Evolutionary conservation across 2,329 filamentous ascomycete species (phyloP).

Genomic region (Pseudovirgaria hyperparasitica): DNA sequence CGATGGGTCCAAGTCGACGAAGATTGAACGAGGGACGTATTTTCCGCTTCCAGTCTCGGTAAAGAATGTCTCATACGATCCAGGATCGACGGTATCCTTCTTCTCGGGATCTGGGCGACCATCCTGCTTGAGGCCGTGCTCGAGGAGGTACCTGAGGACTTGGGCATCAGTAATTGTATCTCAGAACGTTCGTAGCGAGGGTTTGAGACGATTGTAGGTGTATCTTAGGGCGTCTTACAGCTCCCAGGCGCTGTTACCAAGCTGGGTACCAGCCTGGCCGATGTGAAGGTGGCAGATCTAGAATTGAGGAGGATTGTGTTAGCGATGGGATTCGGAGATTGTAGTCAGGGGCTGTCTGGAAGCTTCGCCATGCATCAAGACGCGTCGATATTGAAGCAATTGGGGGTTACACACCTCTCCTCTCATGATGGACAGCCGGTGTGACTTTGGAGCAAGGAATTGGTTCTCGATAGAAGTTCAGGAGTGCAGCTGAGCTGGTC

Average conservation of each 20-base stretch:
- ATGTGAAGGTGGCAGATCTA: slow-evolving; percentile 56
- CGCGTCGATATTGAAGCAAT: background rate
- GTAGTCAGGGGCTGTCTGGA: slow-evolving; percentile 5
- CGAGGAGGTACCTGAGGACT: slow-evolving; percentile 51
- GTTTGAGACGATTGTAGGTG: slow-evolving; percentile 1
- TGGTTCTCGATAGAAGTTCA: slow-evolving; percentile 9
- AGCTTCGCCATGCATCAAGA: background rate
- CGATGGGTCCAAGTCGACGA: slow-evolving; percentile 60
- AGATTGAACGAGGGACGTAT: slow-evolving; percentile 60
- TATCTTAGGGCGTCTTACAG: slow-evolving; percentile 42
- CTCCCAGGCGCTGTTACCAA: slow-evolving; percentile 65
- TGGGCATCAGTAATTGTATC: slow-evolving; percentile 12
- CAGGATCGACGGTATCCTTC: slow-evolving; percentile 46
- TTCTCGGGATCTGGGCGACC: slow-evolving; percentile 50
- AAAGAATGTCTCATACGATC: slow-evolving; percentile 62
- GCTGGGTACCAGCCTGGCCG: slow-evolving; percentile 61
- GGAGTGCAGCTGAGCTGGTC: slow-evolving; percentile 1
- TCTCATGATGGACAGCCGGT: slow-evolving; percentile 24
- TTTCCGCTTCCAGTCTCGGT: slow-evolving; percentile 59
- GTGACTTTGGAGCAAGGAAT: slow-evolving; percentile 22
- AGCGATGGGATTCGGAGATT: slow-evolving; percentile 1
- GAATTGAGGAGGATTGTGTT: slow-evolving; percentile 4
- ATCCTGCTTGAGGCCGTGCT: slow-evolving; percentile 56
- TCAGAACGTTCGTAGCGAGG: slow-evolving; percentile 5
- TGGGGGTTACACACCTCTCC: slow-evolving; percentile 23